phyloP scores from a whole-genome alignment of 192 early-diverging fungal species.

The Dissophora ornata region DNA sequence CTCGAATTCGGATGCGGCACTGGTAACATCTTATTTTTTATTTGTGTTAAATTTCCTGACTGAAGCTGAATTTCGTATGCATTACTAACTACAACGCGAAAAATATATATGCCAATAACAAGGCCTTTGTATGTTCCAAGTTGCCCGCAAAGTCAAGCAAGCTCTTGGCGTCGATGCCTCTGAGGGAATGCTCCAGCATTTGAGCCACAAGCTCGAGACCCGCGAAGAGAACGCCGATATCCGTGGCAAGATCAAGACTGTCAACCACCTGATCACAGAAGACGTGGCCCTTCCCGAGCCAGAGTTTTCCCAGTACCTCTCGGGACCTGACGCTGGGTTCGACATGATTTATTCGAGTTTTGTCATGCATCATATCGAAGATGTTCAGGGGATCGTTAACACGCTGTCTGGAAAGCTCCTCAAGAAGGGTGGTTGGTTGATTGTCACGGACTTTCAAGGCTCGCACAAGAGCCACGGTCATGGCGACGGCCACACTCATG shows the following conservation, averaged over 20 bases:
- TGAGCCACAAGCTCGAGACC: constrained; percentile 30
- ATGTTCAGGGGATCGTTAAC: constrained; percentile 15
- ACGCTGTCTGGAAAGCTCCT: constrained; percentile 16
- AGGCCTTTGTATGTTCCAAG: constrained; percentile 18
- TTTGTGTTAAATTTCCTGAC: too few relatives aligned
- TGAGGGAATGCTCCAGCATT: constrained; percentile 22
- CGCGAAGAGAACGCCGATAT: constrained; percentile 8
- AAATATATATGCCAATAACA: background rate
- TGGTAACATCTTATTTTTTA: background rate
- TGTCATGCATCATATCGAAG: constrained; percentile 49
- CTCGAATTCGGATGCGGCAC: constrained; percentile 30
- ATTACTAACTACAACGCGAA: too few relatives aligned
- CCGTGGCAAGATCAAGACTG: constrained; percentile 33
- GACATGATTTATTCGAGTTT: constrained; percentile 36
- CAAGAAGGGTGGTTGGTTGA: constrained; percentile 42
- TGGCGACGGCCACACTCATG: constrained; percentile 12
- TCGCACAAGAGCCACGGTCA: background rate
- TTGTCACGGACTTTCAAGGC: constrained; percentile 19
- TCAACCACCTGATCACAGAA: constrained; percentile 29
- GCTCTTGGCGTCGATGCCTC: constrained; percentile 42
- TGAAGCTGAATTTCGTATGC: too few relatives aligned
- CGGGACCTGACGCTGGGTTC: constrained; percentile 13
- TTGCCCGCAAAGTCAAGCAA: constrained; percentile 12
- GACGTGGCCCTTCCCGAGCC: constrained; percentile 18
- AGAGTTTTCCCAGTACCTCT: constrained; percentile 16